Base-by-base conservation (phyloP, 1,284 basidiomycete genomes). In the Pterulicium gracile region DNA sequence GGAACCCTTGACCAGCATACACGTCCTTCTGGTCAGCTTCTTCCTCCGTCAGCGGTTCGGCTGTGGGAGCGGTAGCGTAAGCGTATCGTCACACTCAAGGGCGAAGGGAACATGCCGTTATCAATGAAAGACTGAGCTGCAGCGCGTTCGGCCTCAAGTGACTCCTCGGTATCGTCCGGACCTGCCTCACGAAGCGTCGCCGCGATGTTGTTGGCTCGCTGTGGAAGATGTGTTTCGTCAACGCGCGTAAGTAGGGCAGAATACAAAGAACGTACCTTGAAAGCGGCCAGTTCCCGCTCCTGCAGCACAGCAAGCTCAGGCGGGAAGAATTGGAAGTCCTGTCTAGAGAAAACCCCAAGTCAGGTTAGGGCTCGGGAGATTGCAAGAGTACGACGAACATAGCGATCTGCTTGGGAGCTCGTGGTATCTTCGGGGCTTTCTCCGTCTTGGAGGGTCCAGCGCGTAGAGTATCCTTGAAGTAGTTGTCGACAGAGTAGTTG, bases 301-400 rank as follows among this genome's bases (percentile, higher is more conserved):
- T 98, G 93, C 41, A 98, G 68, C 56, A 85, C 84, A 7, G 80
- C 73, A 5, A 98, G 68, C 42, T 85, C 73, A 0, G 82, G 76
- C 2, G 94, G 88, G 69, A 90, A 97, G 73, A 99, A 98, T 60
- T 98, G 95, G 74, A 94, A 97, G 61, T 98, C 95, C 67, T 95
- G 85, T 54, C 90, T 93, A 54, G 18, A 24, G 27, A 39, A 18
- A 36, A 47, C n/a, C n/a, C n/a, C n/a, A n/a, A n/a, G n/a, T n/a
- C n/a, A n/a, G n/a, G n/a, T n/a, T n/a, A n/a, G n/a, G n/a, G n/a
- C n/a, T n/a, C n/a, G n/a, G n/a, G 27, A 32, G n/a, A 32, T 10
- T 10, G n/a, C 7, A 32, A n/a, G n/a, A 13, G 14, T 23, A 36
- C 36, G 23, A 72, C 83, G 49, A 49, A 88, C 85, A 88, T 75